Base-by-base conservation (phyloP, 495 filamentous ascomycete species). In the Penicillium herquei region DNA sequence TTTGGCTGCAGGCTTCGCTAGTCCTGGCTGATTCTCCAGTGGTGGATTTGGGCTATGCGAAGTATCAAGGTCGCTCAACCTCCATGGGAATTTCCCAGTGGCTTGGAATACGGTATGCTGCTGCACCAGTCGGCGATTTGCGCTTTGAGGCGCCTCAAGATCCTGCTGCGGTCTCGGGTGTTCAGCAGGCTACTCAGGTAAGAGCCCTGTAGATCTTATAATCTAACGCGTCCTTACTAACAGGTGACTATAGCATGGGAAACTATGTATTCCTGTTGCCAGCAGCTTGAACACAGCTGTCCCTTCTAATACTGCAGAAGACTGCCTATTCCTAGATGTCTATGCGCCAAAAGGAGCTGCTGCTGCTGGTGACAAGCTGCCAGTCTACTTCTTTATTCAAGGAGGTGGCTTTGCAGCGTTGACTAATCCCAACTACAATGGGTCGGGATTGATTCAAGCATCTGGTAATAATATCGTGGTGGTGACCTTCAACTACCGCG, bases 401-500 rank as follows among this genome's bases (percentile, higher is more conserved):
- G 88, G 88, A n/a, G 88, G 89, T 13, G 88, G 88, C 14, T 91
- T 89, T 65, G 84, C 82, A 10, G 49, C 57, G 0, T 77, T 85
- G 59, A 76, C 80, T 42, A 89, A 88, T 63, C 70, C 82, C 1
- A 87, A 90, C 67, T 84, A 82, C 65, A 84, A 91, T 60, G 88
- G 82, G 1, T 78, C 73, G 3, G 76, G 77, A 17, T 73, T 91
- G 6, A 78, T 92, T 40, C 48, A 78, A 59, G 82, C 81, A 9
- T 84, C 84, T 0, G 77, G 73, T 7, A 69, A 75, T 48, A 76
- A 80, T 39, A 84, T 92, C 41, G 74, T 92, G 5, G 76, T 91
- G 30, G 84, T 93, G 12, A 87, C 81, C 54, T 86, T 92, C 72
- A 92, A 91, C 64, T 91, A 91, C 57, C 84, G 89, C 6, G 87